Evolutionary conservation across 1,284 basidiomycete species (phyloP).

Genomic region (Thecaphora thlaspeos): DNA sequence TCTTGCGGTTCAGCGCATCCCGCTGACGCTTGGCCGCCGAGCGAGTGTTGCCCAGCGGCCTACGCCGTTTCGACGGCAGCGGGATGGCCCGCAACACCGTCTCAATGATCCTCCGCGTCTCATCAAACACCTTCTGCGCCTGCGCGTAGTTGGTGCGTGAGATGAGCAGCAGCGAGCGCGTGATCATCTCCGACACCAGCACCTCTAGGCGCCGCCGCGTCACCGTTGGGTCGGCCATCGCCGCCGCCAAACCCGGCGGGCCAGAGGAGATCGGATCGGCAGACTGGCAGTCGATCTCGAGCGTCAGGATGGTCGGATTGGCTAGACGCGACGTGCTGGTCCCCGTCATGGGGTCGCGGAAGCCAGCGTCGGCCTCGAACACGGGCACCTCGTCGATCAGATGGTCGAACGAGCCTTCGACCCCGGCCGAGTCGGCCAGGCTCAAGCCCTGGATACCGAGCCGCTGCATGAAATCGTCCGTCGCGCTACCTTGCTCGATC

Average conservation of each 20-base stretch:
- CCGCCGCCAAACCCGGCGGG: constrained; percentile 33
- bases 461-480: constrained; percentile 51
- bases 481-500: constrained; percentile 46
- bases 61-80: constrained; percentile 9
- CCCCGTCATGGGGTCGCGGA: constrained; percentile 39
- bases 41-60: constrained; percentile 16
- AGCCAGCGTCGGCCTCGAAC: constrained; percentile 47
- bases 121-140: constrained; percentile 41
- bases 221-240: constrained; percentile 45
- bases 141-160: constrained; percentile 47
- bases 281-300: constrained; percentile 46
- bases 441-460: constrained; percentile 47
- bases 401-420: constrained; percentile 32
- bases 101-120: constrained; percentile 51
- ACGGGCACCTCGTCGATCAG: constrained; percentile 51
- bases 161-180: constrained; percentile 46
- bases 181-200: constrained; percentile 52
- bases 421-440: constrained; percentile 28
- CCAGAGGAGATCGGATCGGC: constrained; percentile 39
- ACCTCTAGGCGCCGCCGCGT: constrained; percentile 49
- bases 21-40: constrained; percentile 34
- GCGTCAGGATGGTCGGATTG: constrained; percentile 38
- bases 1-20: constrained; percentile 36
- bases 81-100: constrained; percentile 45
- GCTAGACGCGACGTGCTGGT: constrained; percentile 25